Evolutionary conservation across 2,329 filamentous ascomycete species (phyloP), one percentile per base, ranked within the genome.

Genomic region (Furcasterigmium sp.): DNA sequence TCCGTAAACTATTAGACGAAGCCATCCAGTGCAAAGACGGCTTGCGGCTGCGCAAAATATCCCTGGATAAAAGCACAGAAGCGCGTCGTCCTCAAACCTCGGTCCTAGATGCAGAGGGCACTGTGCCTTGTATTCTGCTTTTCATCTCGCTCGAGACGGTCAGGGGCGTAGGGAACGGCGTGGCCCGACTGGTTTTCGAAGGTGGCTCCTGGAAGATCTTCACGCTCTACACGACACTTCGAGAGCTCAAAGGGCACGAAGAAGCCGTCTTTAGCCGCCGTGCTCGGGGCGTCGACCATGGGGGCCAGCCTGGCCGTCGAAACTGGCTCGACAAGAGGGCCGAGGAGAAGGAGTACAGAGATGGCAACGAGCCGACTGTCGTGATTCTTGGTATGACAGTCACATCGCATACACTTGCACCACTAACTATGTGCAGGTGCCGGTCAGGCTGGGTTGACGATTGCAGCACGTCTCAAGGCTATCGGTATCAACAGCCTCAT

Each of bases 71-170:
- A 20, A 25, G 18, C 7, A 23, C 69, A 0, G 51, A 67, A 0
- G 61, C 64, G n/a, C 64, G 68, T 8, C 19, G 21, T 29, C 39
- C 39, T 29, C 19, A 36, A 18, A 11, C 26, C 18, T 13, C 30
- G 5, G 19, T 25, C 11, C 20, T 41, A 8, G 78, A 82, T 51
- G 66, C 60, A 0, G 57, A 64, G 2, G 72, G 68, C n/a, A 61
- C 65, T 17, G 70, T 70, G 11, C 65, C 63, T 26, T 77, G 77
- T 2, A 62, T 87, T 0, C 68, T 75, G 39, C 76, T 77, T 45
- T 83, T 80, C 51, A 60, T 83, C 39, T 68, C 57, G 0, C 61
- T 82, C 17, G 67, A 75, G 3, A 82, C 76, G 0, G 61, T 66
- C 5, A 51, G 76, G 2, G 82, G 82, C 0, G 50, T 51, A 0